phyloP scores from a whole-genome alignment of 2,329 filamentous ascomycete genomes.

The Aspergillus spinulosporus region DNA sequence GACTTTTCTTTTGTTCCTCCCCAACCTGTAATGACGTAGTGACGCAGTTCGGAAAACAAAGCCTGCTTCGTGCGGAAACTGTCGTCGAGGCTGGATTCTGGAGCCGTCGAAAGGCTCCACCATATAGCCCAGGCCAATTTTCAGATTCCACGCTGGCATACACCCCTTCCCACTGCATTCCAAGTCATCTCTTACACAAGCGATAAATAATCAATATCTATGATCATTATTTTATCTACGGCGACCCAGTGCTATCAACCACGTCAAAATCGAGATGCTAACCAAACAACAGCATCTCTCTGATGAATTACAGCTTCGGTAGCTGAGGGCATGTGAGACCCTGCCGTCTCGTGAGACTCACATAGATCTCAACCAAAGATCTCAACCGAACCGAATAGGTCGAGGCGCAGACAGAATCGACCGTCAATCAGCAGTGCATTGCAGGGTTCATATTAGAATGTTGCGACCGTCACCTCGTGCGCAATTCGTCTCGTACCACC shows the following conservation, averaged over 20 bases:
- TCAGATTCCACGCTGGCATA: background rate
- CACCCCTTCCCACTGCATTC: background rate
- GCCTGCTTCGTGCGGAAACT: background rate
- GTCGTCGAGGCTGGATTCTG: background rate
- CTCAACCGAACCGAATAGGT: too few relatives aligned
- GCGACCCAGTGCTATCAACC: background rate
- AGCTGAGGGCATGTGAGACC: too few relatives aligned
- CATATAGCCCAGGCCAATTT: background rate
- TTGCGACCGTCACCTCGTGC: background rate
- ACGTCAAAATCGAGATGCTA: too few relatives aligned
- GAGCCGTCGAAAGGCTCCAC: background rate
- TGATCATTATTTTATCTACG: background rate
- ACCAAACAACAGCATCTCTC: too few relatives aligned
- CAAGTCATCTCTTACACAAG: background rate
- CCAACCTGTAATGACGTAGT: background rate
- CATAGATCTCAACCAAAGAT: too few relatives aligned
- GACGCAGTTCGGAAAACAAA: background rate
- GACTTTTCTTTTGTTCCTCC: background rate
- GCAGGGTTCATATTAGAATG: background rate
- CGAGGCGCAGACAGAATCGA: too few relatives aligned
- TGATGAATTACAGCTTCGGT: too few relatives aligned
- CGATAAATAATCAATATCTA: background rate
- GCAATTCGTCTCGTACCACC: background rate
- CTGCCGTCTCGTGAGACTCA: too few relatives aligned
- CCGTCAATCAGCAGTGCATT: background rate